phyloP scores from a whole-genome alignment of 768 basidiomycete genomes.

The Lentinula sp. region DNA sequence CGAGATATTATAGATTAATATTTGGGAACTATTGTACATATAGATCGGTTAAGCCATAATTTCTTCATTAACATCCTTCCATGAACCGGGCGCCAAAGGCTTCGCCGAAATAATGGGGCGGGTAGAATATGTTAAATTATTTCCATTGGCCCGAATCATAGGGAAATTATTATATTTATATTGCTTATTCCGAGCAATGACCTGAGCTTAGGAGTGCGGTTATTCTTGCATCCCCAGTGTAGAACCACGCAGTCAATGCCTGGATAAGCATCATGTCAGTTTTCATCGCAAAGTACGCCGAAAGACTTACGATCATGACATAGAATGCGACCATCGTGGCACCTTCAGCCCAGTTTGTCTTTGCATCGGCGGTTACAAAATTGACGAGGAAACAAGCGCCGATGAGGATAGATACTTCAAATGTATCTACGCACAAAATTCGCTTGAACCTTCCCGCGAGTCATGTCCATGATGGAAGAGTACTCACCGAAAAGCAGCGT shows the following conservation, averaged over 20 bases:
- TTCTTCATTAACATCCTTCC: too few species aligned
- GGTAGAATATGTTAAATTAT: too few species aligned
- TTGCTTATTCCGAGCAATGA: neutral
- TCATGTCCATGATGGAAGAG: neutral
- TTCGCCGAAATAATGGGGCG: too few species aligned
- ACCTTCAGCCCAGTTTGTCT: conserved; percentile 79
- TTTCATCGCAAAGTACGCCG: neutral
- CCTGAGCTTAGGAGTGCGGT: neutral
- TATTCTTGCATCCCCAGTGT: neutral
- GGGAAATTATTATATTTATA: too few species aligned
- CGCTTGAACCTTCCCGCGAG: neutral
- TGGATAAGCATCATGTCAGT: neutral
- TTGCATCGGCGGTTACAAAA: conserved; percentile 67
- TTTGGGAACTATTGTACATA: too few species aligned
- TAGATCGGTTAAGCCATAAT: too few species aligned
- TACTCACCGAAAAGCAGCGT: conserved; percentile 57
- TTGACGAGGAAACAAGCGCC: conserved; percentile 74
- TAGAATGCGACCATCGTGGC: conserved; percentile 63
- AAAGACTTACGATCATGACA: conserved; percentile 42
- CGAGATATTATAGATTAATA: too few species aligned
- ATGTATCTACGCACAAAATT: conserved; percentile 40
- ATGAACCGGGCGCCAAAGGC: too few species aligned
- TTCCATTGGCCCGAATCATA: too few species aligned
- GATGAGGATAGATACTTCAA: conserved; percentile 59
- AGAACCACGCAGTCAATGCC: conserved; percentile 5